phyloP scores from a whole-genome alignment of 1,139 yeast species.

The Tardiomyces depauwii region DNA sequence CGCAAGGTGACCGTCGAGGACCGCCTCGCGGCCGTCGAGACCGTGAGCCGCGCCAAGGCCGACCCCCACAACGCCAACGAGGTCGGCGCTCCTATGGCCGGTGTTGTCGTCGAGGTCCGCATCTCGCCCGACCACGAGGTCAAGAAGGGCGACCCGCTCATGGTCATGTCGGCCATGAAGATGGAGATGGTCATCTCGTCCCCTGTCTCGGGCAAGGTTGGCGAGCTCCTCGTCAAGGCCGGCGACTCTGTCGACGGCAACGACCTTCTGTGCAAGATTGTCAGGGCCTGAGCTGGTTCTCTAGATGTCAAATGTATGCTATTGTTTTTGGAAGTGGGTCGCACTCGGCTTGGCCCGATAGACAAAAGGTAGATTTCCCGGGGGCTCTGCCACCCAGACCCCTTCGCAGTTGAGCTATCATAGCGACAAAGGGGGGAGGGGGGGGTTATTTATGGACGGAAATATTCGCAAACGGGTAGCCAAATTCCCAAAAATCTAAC shows the following conservation, averaged over 20 bases:
- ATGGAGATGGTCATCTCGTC: slow-evolving; percentile 99
- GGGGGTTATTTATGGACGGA: no score
- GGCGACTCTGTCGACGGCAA: slow-evolving; percentile 95
- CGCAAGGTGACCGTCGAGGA: slow-evolving; percentile 91
- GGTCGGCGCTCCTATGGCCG: slow-evolving; percentile 99
- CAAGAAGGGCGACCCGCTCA: slow-evolving; percentile 93
- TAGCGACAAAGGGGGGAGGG: no score
- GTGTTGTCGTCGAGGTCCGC: slow-evolving; percentile 92
- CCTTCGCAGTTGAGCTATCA: no score
- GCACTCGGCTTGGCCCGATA: no score
- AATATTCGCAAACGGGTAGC: no score
- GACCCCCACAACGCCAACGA: slow-evolving; percentile 77
- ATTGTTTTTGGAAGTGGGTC: neutral
- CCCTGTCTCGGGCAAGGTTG: slow-evolving; percentile 75
- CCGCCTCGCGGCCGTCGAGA: slow-evolving; percentile 73
- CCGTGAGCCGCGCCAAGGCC: slow-evolving; percentile 84
- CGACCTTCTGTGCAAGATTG: slow-evolving; percentile 54
- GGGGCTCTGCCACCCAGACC: no score
- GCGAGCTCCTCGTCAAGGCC: slow-evolving; percentile 65
- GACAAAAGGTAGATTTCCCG: no score
- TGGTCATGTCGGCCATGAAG: slow-evolving; percentile 96
- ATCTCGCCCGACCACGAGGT: slow-evolving; percentile 79
- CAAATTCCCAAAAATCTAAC: no score
- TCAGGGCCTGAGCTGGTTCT: slow-evolving; percentile 14
- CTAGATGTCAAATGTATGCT: neutral